Evolutionary conservation across 345 rosid species (phyloP).

Genomic region (Psidium friedrichsthalianum): DNA sequence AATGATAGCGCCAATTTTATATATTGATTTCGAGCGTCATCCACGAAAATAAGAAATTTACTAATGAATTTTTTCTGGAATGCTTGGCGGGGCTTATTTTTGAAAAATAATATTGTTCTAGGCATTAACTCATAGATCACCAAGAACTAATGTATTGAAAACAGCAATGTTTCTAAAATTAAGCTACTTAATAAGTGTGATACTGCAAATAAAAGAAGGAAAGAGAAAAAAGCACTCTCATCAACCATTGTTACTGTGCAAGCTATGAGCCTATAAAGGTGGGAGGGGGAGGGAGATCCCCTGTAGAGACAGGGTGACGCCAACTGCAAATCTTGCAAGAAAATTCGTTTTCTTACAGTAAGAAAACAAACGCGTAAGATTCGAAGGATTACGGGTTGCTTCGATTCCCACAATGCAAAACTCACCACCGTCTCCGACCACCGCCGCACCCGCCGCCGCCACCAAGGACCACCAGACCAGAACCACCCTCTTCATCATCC

Average conservation of each 20-base stretch:
- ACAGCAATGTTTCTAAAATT: not conserved
- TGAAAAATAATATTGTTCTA: no score
- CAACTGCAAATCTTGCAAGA: not conserved
- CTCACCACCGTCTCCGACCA: conserved; percentile 1
- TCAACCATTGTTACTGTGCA: no score
- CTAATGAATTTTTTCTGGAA: not conserved
- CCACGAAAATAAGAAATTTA: not conserved
- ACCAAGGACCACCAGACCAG: conserved; percentile 8
- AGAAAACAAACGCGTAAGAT: not conserved
- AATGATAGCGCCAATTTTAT: not conserved
- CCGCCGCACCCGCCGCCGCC: conserved; percentile 1
- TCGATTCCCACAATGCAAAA: not conserved
- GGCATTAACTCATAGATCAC: no score
- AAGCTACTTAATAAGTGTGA: not conserved
- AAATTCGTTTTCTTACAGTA: not conserved
- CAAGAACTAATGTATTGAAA: not conserved
- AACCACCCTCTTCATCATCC: conserved; percentile 41
- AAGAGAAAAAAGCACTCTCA: no score
- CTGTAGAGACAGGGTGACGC: not conserved
- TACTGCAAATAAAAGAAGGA: no score
- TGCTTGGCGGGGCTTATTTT: no score
- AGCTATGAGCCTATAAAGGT: no score
- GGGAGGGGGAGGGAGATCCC: not conserved
- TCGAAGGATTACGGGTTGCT: not conserved
- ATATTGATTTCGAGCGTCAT: not conserved